Evolutionary conservation across 2,329 filamentous ascomycete species (phyloP).

Genomic region (Malbranchea zuffiana): DNA sequence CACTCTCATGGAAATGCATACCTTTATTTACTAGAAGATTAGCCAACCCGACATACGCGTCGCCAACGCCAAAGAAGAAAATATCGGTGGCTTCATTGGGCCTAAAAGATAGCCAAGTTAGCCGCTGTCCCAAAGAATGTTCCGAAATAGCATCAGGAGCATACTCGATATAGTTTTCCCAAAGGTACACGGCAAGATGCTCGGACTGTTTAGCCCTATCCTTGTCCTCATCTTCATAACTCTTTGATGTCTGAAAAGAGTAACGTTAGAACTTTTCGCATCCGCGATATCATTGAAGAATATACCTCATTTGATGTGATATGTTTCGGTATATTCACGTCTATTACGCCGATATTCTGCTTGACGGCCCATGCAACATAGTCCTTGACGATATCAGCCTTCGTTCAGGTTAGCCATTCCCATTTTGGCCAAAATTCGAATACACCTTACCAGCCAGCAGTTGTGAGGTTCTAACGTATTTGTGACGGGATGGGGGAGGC

Average conservation of each 20-base stretch:
- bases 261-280: conserved; percentile 13
- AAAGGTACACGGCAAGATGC: conserved; percentile 73
- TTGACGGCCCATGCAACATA: conserved; percentile 75
- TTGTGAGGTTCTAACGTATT: conserved; percentile 72
- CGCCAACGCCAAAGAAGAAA: conserved; percentile 80
- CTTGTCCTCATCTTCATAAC: conserved; percentile 38
- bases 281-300: too few species aligned
- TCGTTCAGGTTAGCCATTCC: conserved; percentile 16
- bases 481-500: conserved; percentile 56
- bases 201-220: conserved; percentile 48
- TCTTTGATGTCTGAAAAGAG: conserved; percentile 1
- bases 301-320: conserved; percentile 53
- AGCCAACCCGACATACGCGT: conserved; percentile 73
- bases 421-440: conserved; percentile 6
- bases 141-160: too few species aligned
- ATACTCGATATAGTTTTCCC: conserved; percentile 90
- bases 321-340: conserved; percentile 79
- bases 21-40: conserved; percentile 68
- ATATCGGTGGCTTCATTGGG: conserved; percentile 59
- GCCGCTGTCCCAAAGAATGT: too few species aligned
- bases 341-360: conserved; percentile 74
- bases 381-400: conserved; percentile 70
- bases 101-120: too few species aligned
- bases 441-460: conserved; percentile 64
- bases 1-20: conserved; percentile 29